Evolutionary conservation across 352 stramenopile species (phyloP).

Genomic region (Phytophthora aleatoria): DNA sequence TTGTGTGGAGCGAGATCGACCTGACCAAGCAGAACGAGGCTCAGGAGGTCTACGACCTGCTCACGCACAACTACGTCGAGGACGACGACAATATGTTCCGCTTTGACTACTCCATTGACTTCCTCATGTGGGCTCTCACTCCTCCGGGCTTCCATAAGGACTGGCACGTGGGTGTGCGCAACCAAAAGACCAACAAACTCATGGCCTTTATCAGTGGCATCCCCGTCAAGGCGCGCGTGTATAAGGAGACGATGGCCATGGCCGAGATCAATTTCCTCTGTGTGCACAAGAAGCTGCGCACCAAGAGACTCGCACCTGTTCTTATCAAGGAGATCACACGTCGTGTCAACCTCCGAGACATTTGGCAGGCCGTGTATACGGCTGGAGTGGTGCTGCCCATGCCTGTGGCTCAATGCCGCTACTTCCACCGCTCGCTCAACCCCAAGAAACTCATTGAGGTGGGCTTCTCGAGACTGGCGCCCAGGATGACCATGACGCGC

Average conservation of each 20-base stretch:
- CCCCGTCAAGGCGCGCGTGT: slow-evolving; percentile 88
- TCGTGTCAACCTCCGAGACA: slow-evolving; percentile 94
- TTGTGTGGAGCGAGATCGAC: slow-evolving; percentile 95
- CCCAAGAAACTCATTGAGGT: slow-evolving; percentile 99
- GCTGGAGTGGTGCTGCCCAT: slow-evolving; percentile 97
- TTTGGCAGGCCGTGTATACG: slow-evolving; percentile 99
- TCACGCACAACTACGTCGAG: slow-evolving; percentile 99
- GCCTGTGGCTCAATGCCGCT: slow-evolving; percentile 94
- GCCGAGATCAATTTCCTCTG: slow-evolving; percentile 99
- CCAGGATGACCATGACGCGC: slow-evolving; percentile 97
- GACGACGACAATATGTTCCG: slow-evolving; percentile 99
- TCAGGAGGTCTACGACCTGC: slow-evolving; percentile 96
- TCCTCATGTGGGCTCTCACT: slow-evolving; percentile 93
- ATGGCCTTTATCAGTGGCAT: slow-evolving; percentile 98
- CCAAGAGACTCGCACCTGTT: slow-evolving; percentile 96
- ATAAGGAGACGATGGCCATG: slow-evolving; percentile 65
- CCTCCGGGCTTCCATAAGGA: slow-evolving; percentile 93
- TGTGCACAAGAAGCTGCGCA: slow-evolving; percentile 98
- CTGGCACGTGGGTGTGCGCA: slow-evolving; percentile 97
- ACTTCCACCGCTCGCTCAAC: slow-evolving; percentile 98
- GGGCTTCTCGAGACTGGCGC: slow-evolving; percentile 94
- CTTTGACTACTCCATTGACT: slow-evolving; percentile 91
- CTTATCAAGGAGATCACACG: slow-evolving; percentile 99
- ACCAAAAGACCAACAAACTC: slow-evolving; percentile 92
- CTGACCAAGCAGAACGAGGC: slow-evolving; percentile 78